Conservation (phyloP, 345 rosid genomes). For the Sisymbrium irio region DNA sequence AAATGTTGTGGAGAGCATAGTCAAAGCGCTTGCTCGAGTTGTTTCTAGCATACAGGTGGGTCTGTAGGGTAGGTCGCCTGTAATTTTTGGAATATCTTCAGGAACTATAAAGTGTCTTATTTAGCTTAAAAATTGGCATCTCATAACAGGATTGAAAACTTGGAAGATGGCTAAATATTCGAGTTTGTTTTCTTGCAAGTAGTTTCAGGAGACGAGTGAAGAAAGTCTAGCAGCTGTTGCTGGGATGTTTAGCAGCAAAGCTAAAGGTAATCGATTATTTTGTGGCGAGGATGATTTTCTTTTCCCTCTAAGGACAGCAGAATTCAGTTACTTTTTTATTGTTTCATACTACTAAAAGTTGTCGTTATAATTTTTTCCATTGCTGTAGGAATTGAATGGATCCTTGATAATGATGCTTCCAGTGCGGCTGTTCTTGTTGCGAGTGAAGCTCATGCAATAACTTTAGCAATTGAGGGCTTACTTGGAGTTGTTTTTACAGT, state of each 20-base stretch:
- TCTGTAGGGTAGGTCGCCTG: background rate
- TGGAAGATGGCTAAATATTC: constrained; percentile 27
- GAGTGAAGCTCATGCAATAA: constrained; percentile 98
- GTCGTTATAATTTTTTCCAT: background rate
- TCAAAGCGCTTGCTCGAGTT: constrained; percentile 95
- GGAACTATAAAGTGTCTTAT: background rate
- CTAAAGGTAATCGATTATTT: constrained; percentile 65
- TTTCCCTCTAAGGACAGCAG: background rate
- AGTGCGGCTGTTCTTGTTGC: constrained; percentile 95
- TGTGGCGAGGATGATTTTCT: constrained; percentile 8
- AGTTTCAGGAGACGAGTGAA: constrained; percentile 96
- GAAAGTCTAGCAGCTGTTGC: constrained; percentile 97
- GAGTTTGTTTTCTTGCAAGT: constrained; percentile 30
- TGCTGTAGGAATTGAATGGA: constrained; percentile 93
- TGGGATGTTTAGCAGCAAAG: constrained; percentile 99
- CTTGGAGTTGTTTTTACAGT: constrained; percentile 91
- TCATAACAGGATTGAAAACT: background rate
- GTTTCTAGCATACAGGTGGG: constrained; percentile 92
- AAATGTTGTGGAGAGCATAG: constrained; percentile 96
- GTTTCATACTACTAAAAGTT: background rate
- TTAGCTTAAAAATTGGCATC: constrained; percentile 5
- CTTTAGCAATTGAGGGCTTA: constrained; percentile 91
- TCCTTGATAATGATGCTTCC: constrained; percentile 95
- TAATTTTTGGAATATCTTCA: constrained; percentile 11
- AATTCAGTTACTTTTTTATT: background rate